Base-by-base conservation (phyloP, 2,329 filamentous ascomycete genomes). In the Cladosporium sp. region DNA sequence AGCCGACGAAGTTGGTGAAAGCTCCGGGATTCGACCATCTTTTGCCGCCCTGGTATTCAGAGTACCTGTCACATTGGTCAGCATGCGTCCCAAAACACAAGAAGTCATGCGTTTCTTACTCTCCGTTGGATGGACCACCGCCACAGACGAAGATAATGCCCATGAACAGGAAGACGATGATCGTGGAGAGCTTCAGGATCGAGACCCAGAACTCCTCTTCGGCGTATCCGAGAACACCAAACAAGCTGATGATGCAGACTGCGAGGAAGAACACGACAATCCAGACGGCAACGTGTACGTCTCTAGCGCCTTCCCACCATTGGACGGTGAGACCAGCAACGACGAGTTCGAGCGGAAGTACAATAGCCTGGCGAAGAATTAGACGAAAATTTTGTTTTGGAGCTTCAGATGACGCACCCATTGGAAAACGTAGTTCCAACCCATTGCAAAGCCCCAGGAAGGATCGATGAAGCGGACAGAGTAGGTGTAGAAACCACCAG, bases 221-320 rank as follows among this genome's bases (percentile, higher is more conserved):
- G 7, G 64, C 66, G 52, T 68, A 68, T 40, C 66, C 66, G 88
- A 89, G 61, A 63, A 97, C 88, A 55, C 92, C 91, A 68, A 93
- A 94, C 64, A 96, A 74, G 71, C 97, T 96, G 75, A 97, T 96
- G 25, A 75, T 66, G 50, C 95, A 80, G 65, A 96, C 92, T 56
- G 88, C 67, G 15, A 85, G 60, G 59, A 94, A 83, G 73, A 97
- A 97, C 42, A 97, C 78, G 45, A 89, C 84, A 25, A 97, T 90
- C 76, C 90, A 97, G 36, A 89, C 87, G 58, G 88, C 85, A 63
- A 86, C 85, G 30, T 85, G 82, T 55, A 91, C 74, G 22, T 37
- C 43, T 34, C 8, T 11, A 15, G 55, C 49, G 65, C 39, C 20
- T 30, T 43, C 61, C 63, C 69, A 71, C 62, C 60, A 70, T 11